Evolutionary conservation across 768 basidiomycete genomes (phyloP), one percentile per base, ranked within the genome.

Genomic region (Sporobolomyces roseus): DNA sequence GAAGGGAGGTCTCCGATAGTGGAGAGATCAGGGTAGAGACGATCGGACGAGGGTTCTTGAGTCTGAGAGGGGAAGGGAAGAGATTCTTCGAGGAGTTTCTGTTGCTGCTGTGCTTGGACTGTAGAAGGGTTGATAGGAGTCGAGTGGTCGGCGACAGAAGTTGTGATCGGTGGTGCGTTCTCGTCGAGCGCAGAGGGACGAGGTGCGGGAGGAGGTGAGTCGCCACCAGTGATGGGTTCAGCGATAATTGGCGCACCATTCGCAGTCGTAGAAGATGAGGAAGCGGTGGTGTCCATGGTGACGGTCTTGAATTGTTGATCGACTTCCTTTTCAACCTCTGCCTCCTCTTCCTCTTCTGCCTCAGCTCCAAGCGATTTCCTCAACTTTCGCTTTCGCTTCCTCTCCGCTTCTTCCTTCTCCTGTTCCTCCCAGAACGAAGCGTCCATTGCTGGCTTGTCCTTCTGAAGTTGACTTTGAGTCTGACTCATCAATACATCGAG

Each of bases 391-490:
- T 29, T 53, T 9, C 59, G 29, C 52, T 38, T 58, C 36, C 46
- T 27, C 66, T 68, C 66, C n/a, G 54, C 67, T 25, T 68, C 67
- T 32, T 61, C 67, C 49, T 56, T 56, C 61, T 68, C 67, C 9
- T 60, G 63, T 36, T 49, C 45, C 7, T 30, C 68, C 68, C 68
- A 69, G 36, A 54, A 53, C 33, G 54, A 17, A 10, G 35, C 49
- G 23, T 60, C 52, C 25, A 53, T 36, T 4, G 10, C 21, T 1
- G 49, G 54, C 48, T 58, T 41, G n/a, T 33, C 32, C 56, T 52
- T 35, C n/a, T 25, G 46, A 16, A 38, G 21, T n/a, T 59, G 64
- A n/a, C 49, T 33, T 59, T 64, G 62, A 19, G 61, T 43, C 68
- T 69, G 51, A n/a, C 45, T 55, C 45, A 61, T 19, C 19, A 69